These are phyloP conservation scores for Pythium graminicola DNA, from an alignment of 352 stramenopile genomes.

Conservation along the genomic window DNA sequence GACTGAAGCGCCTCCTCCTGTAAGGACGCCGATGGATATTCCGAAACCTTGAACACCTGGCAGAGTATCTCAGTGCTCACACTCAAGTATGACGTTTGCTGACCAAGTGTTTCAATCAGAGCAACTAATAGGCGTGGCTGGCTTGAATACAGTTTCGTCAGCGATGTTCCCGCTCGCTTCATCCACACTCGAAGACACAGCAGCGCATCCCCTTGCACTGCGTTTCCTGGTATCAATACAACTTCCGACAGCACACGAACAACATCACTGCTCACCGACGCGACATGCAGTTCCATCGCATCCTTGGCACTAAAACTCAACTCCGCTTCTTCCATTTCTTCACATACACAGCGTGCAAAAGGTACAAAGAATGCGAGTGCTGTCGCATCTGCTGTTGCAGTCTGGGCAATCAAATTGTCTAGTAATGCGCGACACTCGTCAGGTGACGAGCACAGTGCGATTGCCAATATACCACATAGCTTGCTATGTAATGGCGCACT, in stretches of 20 bases:
- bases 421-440: slow-evolving; percentile 45
- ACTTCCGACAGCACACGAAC: slow-evolving; percentile 45
- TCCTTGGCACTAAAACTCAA: slow-evolving; percentile 52
- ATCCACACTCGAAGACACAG: slow-evolving; percentile 54
- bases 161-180: slow-evolving; percentile 45
- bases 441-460: slow-evolving; percentile 44
- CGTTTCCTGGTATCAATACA: slow-evolving; percentile 20
- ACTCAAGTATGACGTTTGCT: slow-evolving; percentile 40
- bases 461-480: slow-evolving; percentile 50
- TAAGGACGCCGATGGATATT: slow-evolving; percentile 43
- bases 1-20: slow-evolving; percentile 38
- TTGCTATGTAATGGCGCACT: slow-evolving; percentile 45
- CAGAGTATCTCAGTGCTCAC: slow-evolving; percentile 47
- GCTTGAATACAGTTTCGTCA: slow-evolving; percentile 39
- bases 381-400: slow-evolving; percentile 23
- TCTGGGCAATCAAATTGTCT: slow-evolving; percentile 25
- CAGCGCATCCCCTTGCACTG: slow-evolving; percentile 48
- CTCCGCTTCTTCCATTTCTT: slow-evolving; percentile 61
- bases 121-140: slow-evolving; percentile 35
- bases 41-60: slow-evolving; percentile 49
- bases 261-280: slow-evolving; percentile 35
- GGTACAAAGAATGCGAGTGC: slow-evolving; percentile 44
- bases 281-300: slow-evolving; percentile 54
- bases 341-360: slow-evolving; percentile 53
- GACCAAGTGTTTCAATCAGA: slow-evolving; percentile 42